Base-by-base conservation (phyloP, 352 stramenopile genomes). In the Globisporangium recalcitrans region DNA sequence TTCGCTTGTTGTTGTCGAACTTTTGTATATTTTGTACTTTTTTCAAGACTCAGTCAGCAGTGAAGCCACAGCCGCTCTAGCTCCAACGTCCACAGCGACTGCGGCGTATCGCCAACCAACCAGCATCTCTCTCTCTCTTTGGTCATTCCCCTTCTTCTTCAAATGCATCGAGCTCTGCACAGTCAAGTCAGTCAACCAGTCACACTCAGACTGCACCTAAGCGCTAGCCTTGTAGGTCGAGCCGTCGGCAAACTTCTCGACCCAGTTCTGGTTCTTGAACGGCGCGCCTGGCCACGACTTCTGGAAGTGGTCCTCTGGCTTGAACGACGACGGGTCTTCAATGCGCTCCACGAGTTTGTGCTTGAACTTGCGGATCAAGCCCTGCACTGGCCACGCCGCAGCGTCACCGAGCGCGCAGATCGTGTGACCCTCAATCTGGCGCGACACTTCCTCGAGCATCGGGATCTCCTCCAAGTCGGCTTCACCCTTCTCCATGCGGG, bases 381-480 rank as follows among this genome's bases (percentile, higher is more conserved):
- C 97, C 79, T 99, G 97, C 42, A 99, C 95, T n/a, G 98, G 98
- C 98, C 97, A 99, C 24, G 97, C 97, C 22, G 98, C 98, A 26
- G 98, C 98, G 73, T 99, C 98, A 60, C 97, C 98, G 13, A 99
- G 74, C 29, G 97, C 98, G 80, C 98, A 99, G 77, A 99, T 99
- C 31, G 98, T 99, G 82, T 99, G 97, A 57, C 97, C 97, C 78
- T 99, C 97, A 63, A 99, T 99, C 75, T 99, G 95, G 64, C 97
- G 88, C 59, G 96, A 98, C 67, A 99, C 98, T 70, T 99, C 97
- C 81, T 99, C 97, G 8, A 99, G 87, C 97, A 99, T 99, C 58
- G 96, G 93, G 70, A 99, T 99, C 78, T 99, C 97, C 63, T 98
- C 88, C 65, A 98, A 87, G 65, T 99, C 96, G 31, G 96, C 97